phyloP scores from a whole-genome alignment of 805 yeast species.

The Metschnikowia santaceciliae region DNA sequence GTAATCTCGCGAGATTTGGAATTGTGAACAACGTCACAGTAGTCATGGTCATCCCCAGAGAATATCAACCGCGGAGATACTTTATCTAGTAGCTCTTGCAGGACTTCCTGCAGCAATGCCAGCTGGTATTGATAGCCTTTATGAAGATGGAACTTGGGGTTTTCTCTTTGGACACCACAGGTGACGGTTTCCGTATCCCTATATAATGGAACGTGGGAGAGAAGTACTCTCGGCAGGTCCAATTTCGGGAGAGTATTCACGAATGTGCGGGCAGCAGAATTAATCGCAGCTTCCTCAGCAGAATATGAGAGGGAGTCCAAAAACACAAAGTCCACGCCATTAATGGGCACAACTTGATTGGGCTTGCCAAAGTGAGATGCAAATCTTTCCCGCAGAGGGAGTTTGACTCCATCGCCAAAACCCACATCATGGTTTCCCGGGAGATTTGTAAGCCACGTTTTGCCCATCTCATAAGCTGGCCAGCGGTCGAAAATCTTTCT shows the following conservation, averaged over 20 bases:
- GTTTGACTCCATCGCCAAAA: conserved; percentile 24
- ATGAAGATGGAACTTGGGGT: conserved; percentile 12
- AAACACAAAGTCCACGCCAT: conserved; percentile 29
- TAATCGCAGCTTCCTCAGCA: conserved; percentile 13
- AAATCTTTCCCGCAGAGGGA: conserved; percentile 25
- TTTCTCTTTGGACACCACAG: conserved; percentile 24
- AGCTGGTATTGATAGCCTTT: conserved; percentile 27
- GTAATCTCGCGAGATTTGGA: conserved; percentile 30
- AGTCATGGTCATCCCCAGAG: conserved; percentile 28
- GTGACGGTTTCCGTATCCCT: conserved; percentile 15
- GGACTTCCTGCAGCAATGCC: conserved; percentile 17
- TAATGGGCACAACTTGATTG: conserved; percentile 23
- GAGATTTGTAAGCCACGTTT: conserved; percentile 29
- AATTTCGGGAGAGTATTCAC: conserved; percentile 9
- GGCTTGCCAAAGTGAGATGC: conserved; percentile 29
- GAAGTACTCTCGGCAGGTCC: conserved; percentile 19
- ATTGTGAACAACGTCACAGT: conserved; percentile 18
- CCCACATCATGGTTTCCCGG: conserved; percentile 30
- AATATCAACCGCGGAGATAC: conserved; percentile 22
- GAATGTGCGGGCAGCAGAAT: conserved; percentile 14
- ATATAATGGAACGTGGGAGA: conserved; percentile 24
- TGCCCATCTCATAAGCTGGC: conserved; percentile 19
- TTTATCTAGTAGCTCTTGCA: conserved; percentile 14
- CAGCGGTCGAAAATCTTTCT: conserved; percentile 26
- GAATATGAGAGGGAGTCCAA: conserved; percentile 22